These are phyloP conservation scores for Penicillium paradoxum DNA, from an alignment of 495 filamentous ascomycete species.

Conservation along the genomic window DNA sequence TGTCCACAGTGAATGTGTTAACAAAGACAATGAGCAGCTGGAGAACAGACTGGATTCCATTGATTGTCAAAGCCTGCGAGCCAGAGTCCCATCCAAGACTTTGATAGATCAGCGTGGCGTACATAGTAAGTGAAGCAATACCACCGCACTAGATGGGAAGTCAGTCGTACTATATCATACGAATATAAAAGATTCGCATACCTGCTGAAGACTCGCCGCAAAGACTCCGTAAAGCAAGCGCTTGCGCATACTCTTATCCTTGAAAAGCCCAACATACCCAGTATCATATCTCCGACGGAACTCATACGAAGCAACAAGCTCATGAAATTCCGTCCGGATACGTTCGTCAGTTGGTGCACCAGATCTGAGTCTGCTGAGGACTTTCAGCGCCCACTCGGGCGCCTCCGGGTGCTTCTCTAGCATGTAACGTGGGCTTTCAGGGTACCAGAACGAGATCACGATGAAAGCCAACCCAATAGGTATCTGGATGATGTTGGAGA, in stretches of 20 bases:
- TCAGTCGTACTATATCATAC: not conserved
- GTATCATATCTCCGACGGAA: conserved; percentile 25
- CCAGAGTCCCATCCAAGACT: conserved; percentile 33
- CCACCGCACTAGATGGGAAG: conserved; percentile 10
- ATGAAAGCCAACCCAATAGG: conserved; percentile 33
- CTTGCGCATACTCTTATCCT: conserved; percentile 31
- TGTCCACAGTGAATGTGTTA: conserved; percentile 37
- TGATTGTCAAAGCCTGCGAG: conserved; percentile 32
- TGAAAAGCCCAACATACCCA: conserved; percentile 29
- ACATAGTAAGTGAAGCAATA: conserved; percentile 27
- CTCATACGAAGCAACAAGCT: conserved; percentile 30
- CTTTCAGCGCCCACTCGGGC: conserved; percentile 24
- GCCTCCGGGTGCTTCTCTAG: conserved; percentile 35
- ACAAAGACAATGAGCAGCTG: conserved; percentile 35
- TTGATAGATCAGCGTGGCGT: conserved; percentile 35
- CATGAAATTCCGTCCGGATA: conserved; percentile 33
- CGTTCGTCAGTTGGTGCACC: conserved; percentile 23
- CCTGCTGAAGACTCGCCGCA: conserved; percentile 31
- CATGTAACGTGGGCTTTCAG: conserved; percentile 28
- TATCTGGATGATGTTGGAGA: conserved; percentile 34
- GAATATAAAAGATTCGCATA: not conserved
- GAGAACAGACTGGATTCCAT: conserved; percentile 33
- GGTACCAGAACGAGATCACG: conserved; percentile 32
- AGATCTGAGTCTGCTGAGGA: conserved; percentile 26
- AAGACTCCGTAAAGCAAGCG: conserved; percentile 32